These are phyloP conservation scores for Sclerotinia trifoliorum DNA, from an alignment of 2,329 filamentous ascomycete species.

Conservation along the genomic window DNA sequence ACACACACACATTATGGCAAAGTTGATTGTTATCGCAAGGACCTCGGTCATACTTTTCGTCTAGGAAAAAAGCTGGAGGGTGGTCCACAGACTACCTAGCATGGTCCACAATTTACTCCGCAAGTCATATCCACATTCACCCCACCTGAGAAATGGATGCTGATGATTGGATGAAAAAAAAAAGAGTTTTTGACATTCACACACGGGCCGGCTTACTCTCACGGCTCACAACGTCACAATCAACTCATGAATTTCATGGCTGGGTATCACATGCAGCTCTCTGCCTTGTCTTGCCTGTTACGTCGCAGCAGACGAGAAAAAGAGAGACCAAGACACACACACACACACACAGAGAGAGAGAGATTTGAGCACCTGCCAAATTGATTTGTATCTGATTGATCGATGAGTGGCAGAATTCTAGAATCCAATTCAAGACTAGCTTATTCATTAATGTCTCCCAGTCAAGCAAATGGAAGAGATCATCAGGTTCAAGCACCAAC, in stretches of 20 bases:
- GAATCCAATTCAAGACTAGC: not conserved
- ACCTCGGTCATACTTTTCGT: conserved; percentile 5
- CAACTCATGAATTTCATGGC: not conserved
- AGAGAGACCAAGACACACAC: no score
- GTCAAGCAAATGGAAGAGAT: not conserved
- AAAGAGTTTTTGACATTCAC: not conserved
- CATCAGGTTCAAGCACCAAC: conserved; percentile 3
- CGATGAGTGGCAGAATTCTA: not conserved
- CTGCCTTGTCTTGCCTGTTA: not conserved
- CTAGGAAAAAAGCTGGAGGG: conserved; percentile 2
- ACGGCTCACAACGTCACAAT: not conserved
- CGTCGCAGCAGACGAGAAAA: not conserved
- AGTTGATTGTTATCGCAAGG: not conserved
- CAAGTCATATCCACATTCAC: not conserved
- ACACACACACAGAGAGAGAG: not conserved
- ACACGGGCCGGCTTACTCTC: not conserved
- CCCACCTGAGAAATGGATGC: not conserved
- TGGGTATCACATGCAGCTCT: conserved; percentile 2
- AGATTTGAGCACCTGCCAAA: conserved; percentile 4
- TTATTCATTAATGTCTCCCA: not conserved
- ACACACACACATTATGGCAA: not conserved
- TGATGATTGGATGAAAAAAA: not conserved
- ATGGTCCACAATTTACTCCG: not conserved
- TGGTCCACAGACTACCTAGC: no score
- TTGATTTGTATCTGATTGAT: not conserved